Percentiles rank a stretch among this genome's conserved stretches.
Conservation (phyloP, 1,139 yeast genomes). For the Protomyces arabidopsidicola region DNA sequence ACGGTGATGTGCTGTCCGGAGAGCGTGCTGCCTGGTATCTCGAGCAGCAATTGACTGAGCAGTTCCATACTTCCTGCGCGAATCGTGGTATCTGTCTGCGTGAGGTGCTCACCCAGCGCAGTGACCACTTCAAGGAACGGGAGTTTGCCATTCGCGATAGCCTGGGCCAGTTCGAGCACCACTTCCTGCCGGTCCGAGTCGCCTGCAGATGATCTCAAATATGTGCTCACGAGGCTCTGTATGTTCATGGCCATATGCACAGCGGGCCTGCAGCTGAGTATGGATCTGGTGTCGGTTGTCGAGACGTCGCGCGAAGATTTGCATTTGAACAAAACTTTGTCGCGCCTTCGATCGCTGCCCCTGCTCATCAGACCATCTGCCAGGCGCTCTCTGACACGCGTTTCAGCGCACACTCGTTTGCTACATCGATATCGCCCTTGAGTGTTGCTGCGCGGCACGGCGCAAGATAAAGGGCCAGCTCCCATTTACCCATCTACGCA, state of each 20-base stretch:
- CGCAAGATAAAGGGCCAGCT: too few relatives aligned
- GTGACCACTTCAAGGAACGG: constrained; percentile 54
- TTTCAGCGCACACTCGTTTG: too few relatives aligned
- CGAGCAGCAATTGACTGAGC: background rate
- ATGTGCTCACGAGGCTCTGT: background rate
- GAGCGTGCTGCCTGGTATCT: constrained; percentile 18
- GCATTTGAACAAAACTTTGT: too few relatives aligned
- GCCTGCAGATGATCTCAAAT: background rate
- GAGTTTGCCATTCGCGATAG: constrained; percentile 33
- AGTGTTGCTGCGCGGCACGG: too few relatives aligned
- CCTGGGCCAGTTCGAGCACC: background rate
- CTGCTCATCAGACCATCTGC: too few relatives aligned
- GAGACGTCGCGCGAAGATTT: too few relatives aligned
- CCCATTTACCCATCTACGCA: too few relatives aligned
- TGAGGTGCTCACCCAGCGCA: constrained; percentile 56
- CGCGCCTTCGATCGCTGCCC: too few relatives aligned
- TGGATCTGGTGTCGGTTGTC: too few relatives aligned
- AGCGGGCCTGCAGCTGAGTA: too few relatives aligned
- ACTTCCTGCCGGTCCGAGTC: background rate
- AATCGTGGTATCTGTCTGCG: constrained; percentile 58
- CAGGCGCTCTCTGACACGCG: too few relatives aligned
- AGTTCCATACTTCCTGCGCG: constrained; percentile 41
- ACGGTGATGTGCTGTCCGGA: background rate
- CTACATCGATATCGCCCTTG: too few relatives aligned
- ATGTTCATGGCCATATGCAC: background rate